These are phyloP conservation scores for Lagenaria siceraria DNA, from an alignment of 306 rosid species.

Conservation along the genomic window DNA sequence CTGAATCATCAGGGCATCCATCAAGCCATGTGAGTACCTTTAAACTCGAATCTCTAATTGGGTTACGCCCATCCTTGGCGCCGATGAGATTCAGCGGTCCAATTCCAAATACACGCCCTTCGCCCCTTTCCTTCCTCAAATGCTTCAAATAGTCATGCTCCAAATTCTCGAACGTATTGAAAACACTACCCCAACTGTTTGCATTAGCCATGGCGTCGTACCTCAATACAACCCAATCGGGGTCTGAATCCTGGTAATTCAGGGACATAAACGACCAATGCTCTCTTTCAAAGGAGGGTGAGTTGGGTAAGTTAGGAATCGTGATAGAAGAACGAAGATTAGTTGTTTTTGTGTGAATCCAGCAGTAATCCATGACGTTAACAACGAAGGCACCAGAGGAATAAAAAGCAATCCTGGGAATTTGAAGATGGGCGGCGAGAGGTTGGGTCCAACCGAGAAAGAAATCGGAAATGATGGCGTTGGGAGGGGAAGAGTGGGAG, in stretches of 20 bases:
- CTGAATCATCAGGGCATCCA: constrained; percentile 35
- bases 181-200: constrained; percentile 31
- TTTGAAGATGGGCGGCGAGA: constrained; percentile 15
- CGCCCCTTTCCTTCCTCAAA: constrained; percentile 7
- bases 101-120: constrained; percentile 18
- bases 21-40: constrained; percentile 30
- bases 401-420: constrained; percentile 26
- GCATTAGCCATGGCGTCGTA: constrained; percentile 18
- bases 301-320: constrained; percentile 18
- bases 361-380: constrained; percentile 12
- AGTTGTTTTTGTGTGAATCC: background rate
- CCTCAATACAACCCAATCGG: constrained; percentile 26
- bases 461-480: constrained; percentile 39
- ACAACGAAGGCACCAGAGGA: constrained; percentile 4
- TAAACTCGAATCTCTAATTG: background rate
- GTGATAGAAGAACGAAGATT: background rate
- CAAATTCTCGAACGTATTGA: constrained; percentile 26
- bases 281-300: constrained; percentile 27
- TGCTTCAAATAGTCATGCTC: constrained; percentile 27
- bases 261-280: constrained; percentile 19
- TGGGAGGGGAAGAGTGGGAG: constrained; percentile 33
- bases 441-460: constrained; percentile 33
- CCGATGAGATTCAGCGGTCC: constrained; percentile 29
- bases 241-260: constrained; percentile 23
- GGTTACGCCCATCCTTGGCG: background rate